Conservation (phyloP, 2,329 filamentous ascomycete species). For the Alternaria conjuncta region DNA sequence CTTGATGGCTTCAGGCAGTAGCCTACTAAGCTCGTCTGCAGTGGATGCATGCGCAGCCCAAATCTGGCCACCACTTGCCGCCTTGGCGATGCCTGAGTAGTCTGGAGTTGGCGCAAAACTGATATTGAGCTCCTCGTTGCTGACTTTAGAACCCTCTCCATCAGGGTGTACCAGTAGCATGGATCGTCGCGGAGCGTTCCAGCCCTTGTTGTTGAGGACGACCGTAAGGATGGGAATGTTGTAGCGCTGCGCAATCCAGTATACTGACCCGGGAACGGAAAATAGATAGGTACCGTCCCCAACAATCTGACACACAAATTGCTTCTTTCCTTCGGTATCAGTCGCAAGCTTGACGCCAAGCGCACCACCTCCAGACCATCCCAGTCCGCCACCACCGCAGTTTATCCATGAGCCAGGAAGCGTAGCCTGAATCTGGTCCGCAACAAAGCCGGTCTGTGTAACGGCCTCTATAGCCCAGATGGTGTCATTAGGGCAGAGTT, state of each 20-base stretch:
- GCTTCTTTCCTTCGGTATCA: conserved; percentile 54
- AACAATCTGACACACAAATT: conserved; percentile 59
- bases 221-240: conserved; percentile 70
- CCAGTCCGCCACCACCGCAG: conserved; percentile 79
- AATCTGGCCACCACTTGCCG: conserved; percentile 66
- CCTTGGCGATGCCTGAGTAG: conserved; percentile 71
- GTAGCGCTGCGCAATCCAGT: conserved; percentile 72
- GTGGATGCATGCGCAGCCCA: conserved; percentile 67
- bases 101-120: conserved; percentile 70
- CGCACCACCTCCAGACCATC: conserved; percentile 78
- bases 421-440: conserved; percentile 73
- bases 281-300: conserved; percentile 74
- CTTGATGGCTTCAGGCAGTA: conserved; percentile 65
- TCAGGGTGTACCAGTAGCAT: conserved; percentile 70
- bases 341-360: conserved; percentile 78
- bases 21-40: conserved; percentile 60
- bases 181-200: conserved; percentile 69
- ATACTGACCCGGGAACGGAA: conserved; percentile 68
- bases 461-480: conserved; percentile 82
- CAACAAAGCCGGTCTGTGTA: conserved; percentile 70
- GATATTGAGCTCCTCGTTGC: conserved; percentile 70
- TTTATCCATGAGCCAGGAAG: conserved; percentile 79
- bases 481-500: conserved; percentile 66
- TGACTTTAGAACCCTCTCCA: conserved; percentile 66
- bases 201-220: conserved; percentile 73